Conservation (phyloP, 2,329 filamentous ascomycete species). For the Stylonectria norvegica region DNA sequence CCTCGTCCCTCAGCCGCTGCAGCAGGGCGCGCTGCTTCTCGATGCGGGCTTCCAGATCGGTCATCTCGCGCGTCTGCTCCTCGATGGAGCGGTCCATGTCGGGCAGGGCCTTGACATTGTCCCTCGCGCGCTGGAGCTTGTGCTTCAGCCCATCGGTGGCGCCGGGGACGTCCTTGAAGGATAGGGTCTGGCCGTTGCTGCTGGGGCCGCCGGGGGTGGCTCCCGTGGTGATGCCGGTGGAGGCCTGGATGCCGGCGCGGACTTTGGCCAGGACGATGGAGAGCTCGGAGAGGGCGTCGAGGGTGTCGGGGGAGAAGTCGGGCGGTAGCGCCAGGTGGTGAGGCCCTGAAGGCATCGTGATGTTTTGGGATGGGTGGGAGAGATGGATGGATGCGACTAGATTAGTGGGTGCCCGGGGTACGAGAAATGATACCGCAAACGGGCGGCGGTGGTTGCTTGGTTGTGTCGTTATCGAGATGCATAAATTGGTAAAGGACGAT, state of each 20-base stretch:
- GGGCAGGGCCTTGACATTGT: slow-evolving; percentile 61
- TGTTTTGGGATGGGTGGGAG: neutral
- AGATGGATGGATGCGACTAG: neutral
- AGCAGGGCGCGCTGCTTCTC: slow-evolving; percentile 59
- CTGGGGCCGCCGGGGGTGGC: slow-evolving; percentile 35
- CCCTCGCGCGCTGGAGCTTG: slow-evolving; percentile 75
- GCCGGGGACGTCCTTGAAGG: slow-evolving; percentile 71
- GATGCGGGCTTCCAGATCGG: slow-evolving; percentile 61
- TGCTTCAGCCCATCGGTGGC: slow-evolving; percentile 78
- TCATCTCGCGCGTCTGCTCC: slow-evolving; percentile 71
- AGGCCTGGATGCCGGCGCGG: slow-evolving; percentile 47
- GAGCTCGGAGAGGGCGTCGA: slow-evolving; percentile 82
- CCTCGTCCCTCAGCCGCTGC: slow-evolving; percentile 46
- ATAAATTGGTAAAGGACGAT: slow-evolving; percentile 18
- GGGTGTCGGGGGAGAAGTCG: slow-evolving; percentile 73
- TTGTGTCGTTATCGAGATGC: slow-evolving; percentile 17
- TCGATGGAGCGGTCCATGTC: slow-evolving; percentile 64
- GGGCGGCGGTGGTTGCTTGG: slow-evolving; percentile 22
- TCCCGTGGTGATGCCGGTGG: slow-evolving; percentile 38
- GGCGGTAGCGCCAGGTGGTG: slow-evolving; percentile 53
- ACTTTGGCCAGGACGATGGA: slow-evolving; percentile 74
- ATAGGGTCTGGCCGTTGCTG: slow-evolving; percentile 37
- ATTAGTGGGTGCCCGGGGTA: neutral
- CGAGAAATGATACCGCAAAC: slow-evolving; percentile 1
- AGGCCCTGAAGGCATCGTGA: slow-evolving; percentile 32